Evolutionary conservation across 1,284 basidiomycete species (phyloP).

Genomic region (Ceraceosorus guamensis): DNA sequence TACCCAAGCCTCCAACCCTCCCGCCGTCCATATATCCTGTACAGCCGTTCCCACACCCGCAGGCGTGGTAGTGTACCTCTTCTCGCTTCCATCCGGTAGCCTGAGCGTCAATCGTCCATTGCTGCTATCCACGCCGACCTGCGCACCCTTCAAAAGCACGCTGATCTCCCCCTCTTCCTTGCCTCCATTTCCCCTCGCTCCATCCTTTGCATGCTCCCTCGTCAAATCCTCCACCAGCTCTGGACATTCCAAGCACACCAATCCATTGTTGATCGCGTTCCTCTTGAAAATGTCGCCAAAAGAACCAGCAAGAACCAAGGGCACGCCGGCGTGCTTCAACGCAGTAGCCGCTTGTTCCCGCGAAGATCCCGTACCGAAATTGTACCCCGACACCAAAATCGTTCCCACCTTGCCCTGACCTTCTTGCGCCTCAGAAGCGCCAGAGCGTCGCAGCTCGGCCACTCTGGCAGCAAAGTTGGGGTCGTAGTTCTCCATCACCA

Average conservation of each 20-base stretch:
- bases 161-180: constrained; percentile 28
- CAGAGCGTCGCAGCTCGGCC: constrained; percentile 54
- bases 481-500: constrained; percentile 98
- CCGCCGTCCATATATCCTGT: constrained; percentile 46
- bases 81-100: constrained; percentile 7
- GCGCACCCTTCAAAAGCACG: constrained; percentile 30
- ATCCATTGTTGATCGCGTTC: constrained; percentile 96
- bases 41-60: constrained; percentile 43
- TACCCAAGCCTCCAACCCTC: constrained; percentile 45
- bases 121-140: constrained; percentile 20
- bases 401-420: constrained; percentile 55
- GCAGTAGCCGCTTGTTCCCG: constrained; percentile 97
- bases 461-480: constrained; percentile 72
- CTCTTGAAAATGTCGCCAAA: constrained; percentile 99
- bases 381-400: constrained; percentile 85
- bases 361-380: constrained; percentile 98
- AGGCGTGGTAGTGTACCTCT: constrained; percentile 30
- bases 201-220: constrained; percentile 63
- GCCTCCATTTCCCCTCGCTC: constrained; percentile 57
- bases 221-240: constrained; percentile 82
- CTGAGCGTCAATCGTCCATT: constrained; percentile 23
- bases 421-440: neutral
- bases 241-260: constrained; percentile 88
- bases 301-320: constrained; percentile 86
- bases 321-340: constrained; percentile 84